A percentile compares a stretch with the other conserved stretches of the same genome.
phyloP scores from a whole-genome alignment of 139 green algal genomes.

The Tetraselmis chui region DNA sequence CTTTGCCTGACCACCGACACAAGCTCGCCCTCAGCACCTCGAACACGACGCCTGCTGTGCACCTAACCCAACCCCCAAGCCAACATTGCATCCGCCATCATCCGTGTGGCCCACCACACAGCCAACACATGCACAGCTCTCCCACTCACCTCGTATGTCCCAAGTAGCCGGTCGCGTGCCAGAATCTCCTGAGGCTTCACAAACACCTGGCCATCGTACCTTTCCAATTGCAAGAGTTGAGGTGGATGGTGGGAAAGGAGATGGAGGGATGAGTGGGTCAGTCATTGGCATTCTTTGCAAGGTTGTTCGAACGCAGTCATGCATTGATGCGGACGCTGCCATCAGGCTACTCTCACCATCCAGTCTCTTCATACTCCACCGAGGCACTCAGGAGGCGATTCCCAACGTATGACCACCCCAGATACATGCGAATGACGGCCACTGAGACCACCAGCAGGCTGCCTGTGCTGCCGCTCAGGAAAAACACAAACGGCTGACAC shows the following conservation, averaged over 20 bases:
- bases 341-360: conserved; percentile 24
- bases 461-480: conserved; percentile 45
- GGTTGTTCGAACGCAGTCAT: not conserved
- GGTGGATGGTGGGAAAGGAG: not conserved
- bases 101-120: too few species aligned
- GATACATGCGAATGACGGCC: conserved; percentile 70
- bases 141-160: conserved; percentile 53
- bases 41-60: too few species aligned
- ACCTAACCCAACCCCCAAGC: too few species aligned
- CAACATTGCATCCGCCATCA: too few species aligned
- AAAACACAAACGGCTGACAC: conserved; percentile 53
- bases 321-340: not conserved
- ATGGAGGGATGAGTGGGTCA: not conserved
- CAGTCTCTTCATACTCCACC: conserved; percentile 80
- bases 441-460: conserved; percentile 63
- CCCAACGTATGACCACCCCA: conserved; percentile 89
- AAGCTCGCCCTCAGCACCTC: too few species aligned
- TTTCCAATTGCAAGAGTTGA: too few species aligned
- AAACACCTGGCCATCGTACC: conserved; percentile 70
- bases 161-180: conserved; percentile 71
- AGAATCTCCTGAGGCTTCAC: conserved; percentile 79
- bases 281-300: not conserved
- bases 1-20: conserved; percentile 29
- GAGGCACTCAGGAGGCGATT: conserved; percentile 76
- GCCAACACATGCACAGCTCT: too few species aligned